A percentile compares a stretch with the other conserved stretches of the same genome.
These are phyloP conservation scores for Boletus reticuloceps DNA, from an alignment of 768 basidiomycete genomes.

Conservation along the genomic window DNA sequence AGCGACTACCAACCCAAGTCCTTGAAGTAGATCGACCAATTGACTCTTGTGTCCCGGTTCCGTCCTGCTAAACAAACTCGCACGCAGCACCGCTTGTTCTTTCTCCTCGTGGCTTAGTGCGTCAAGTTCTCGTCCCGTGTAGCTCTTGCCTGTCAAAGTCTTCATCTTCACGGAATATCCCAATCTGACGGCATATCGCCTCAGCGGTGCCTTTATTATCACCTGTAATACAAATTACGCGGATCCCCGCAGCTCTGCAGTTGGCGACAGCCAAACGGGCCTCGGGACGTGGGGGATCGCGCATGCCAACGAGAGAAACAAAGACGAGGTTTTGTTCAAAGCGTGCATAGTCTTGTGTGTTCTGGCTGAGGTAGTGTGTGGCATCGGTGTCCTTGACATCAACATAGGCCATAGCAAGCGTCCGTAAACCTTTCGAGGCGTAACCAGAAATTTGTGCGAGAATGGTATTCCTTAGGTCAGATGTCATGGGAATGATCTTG, in stretches of 20 bases:
- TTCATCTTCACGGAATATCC: constrained; percentile 85
- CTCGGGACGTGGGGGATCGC: constrained; percentile 96
- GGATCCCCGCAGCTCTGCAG: constrained; percentile 89
- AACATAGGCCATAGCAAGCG: constrained; percentile 87
- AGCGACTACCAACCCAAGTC: constrained; percentile 88
- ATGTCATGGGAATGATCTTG: constrained; percentile 61
- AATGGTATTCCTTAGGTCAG: constrained; percentile 56
- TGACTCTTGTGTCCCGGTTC: constrained; percentile 95
- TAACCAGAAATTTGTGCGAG: constrained; percentile 68
- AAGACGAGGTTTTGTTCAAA: constrained; percentile 94
- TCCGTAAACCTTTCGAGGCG: constrained; percentile 80
- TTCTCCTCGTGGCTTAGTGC: constrained; percentile 78
- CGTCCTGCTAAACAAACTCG: constrained; percentile 88
- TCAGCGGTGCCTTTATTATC: constrained; percentile 98
- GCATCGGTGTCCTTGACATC: constrained; percentile 75
- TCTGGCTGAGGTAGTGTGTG: constrained; percentile 77
- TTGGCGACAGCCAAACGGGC: constrained; percentile 83
- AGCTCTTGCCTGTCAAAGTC: constrained; percentile 93
- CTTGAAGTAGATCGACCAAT: constrained; percentile 91
- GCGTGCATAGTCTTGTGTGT: constrained; percentile 75
- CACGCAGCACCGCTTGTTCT: constrained; percentile 79
- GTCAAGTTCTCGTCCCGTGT: constrained; percentile 91
- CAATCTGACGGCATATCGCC: constrained; percentile 94
- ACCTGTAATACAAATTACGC: constrained; percentile 96
- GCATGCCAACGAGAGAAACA: constrained; percentile 95